Evolutionary conservation across 192 early-diverging fungal genomes (phyloP), one percentile per base, ranked within the genome.

Genomic region (Entomortierella chlamydospora): DNA sequence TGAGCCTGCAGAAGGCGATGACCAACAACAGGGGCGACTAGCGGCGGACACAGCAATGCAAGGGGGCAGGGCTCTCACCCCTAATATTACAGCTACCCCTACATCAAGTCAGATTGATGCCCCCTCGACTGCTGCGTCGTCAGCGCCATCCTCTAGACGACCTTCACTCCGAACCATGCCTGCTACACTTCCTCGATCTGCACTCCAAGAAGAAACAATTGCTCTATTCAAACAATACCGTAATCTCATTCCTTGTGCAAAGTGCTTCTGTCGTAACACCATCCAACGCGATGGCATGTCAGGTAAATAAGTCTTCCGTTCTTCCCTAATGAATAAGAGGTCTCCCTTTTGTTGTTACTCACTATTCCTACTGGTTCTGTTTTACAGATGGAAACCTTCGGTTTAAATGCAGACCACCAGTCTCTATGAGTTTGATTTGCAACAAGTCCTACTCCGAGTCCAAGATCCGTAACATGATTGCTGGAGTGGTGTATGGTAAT

Each of bases 261-360:
- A 79, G 17, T 79, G 76, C 57, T 70, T 70, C 28, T 65, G 61
- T 42, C 76, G 76, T 13, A 70, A 79, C 43, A 79, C 76, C 25
- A 79, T 79, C 37, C 76, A 79, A 28, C 76, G 76, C 29, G 76
- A 79, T 43, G 76, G 76, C 61, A 79, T 79, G 76, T 79, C 76
- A 34, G 76, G 76, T 79, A 77, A 74, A 33, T 11, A 7, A 2
- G 51, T 52, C 7, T 47, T 1, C 2, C 33, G 34, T 2, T 20
- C 25, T n/a, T n/a, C n/a, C n/a, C n/a, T n/a, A n/a, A n/a, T n/a
- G n/a, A n/a, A n/a, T n/a, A n/a, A n/a, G n/a, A n/a, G n/a, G 28
- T 37, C 9, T 57, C 30, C 20, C 15, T 60, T 2, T 33, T 10
- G 50, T 39, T 47, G 11, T 61, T 52, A 45, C 17, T 34, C 13